Percentiles rank a stretch among this genome's conserved stretches.
Evolutionary conservation across 2,329 filamentous ascomycete species (phyloP).

Genomic region (Cordyceps javanica): DNA sequence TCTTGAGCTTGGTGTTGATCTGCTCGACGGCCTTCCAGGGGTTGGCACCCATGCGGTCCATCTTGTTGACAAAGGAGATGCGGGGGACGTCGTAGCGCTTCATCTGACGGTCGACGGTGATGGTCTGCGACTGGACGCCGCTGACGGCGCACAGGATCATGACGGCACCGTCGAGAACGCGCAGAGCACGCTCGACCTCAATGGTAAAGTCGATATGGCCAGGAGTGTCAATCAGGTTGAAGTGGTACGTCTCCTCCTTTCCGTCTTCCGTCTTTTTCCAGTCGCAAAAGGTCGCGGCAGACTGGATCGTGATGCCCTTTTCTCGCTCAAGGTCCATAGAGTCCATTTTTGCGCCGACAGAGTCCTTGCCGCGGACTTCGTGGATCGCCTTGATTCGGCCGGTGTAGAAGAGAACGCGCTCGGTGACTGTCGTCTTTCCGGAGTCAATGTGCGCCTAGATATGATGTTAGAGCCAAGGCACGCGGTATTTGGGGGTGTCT

Average conservation of each 20-base stretch:
- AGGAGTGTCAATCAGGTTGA: constrained; percentile 98
- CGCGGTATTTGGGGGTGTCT: not conserved
- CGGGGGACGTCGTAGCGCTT: constrained; percentile 94
- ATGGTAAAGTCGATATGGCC: constrained; percentile 99
- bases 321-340: constrained; percentile 98
- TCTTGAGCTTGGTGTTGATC: constrained; percentile 93
- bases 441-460: constrained; percentile 90
- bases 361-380: constrained; percentile 91
- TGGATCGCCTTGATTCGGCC: constrained; percentile 95
- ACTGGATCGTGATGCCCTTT: constrained; percentile 98
- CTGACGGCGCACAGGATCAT: constrained; percentile 98
- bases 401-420: constrained; percentile 96
- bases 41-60: constrained; percentile 98
- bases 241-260: constrained; percentile 85
- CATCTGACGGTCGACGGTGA: constrained; percentile 98
- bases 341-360: constrained; percentile 98
- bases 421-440: constrained; percentile 93
- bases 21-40: constrained; percentile 97
- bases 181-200: constrained; percentile 90
- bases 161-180: constrained; percentile 92
- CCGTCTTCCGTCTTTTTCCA: constrained; percentile 85
- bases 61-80: constrained; percentile 98
- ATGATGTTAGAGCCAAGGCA: constrained; percentile 15
- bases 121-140: constrained; percentile 95
- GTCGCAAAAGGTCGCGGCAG: constrained; percentile 94